A percentile compares a stretch with the other conserved stretches of the same genome.
phyloP scores from a whole-genome alignment of 768 basidiomycete species.

The Russula lepida region DNA sequence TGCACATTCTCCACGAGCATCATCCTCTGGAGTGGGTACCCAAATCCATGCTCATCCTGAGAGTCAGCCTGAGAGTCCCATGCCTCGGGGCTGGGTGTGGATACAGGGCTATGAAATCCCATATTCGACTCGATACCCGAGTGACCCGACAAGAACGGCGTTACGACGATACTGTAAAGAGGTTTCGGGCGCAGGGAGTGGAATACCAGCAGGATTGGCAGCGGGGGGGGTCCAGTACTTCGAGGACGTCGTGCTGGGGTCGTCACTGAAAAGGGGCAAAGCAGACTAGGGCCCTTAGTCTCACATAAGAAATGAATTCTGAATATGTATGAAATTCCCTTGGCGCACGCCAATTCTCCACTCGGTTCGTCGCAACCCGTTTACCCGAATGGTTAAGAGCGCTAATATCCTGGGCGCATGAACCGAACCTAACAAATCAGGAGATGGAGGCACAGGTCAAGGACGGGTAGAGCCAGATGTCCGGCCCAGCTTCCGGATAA shows the following conservation, averaged over 20 bases:
- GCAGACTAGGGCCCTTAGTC: background rate
- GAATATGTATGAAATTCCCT: background rate
- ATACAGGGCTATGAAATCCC: background rate
- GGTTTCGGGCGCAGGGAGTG: background rate
- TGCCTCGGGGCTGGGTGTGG: background rate
- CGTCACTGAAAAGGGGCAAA: background rate
- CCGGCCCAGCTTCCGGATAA: no score
- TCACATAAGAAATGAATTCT: background rate
- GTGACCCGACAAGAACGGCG: background rate
- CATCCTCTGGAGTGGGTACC: conserved; percentile 19
- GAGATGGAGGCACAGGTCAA: background rate
- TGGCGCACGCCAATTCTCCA: background rate
- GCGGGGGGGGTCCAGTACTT: background rate
- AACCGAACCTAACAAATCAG: background rate
- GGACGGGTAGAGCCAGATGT: no score
- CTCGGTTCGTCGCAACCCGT: background rate
- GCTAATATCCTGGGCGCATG: background rate
- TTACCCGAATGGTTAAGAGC: background rate
- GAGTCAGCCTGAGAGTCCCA: background rate
- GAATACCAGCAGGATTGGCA: no score
- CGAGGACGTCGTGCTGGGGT: background rate
- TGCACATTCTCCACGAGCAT: conserved; percentile 9
- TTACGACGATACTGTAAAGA: background rate
- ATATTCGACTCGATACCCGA: background rate
- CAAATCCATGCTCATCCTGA: conserved; percentile 6